Conservation (phyloP, 352 stramenopile species). For the Hyaloperonospora arabidopsidis region DNA sequence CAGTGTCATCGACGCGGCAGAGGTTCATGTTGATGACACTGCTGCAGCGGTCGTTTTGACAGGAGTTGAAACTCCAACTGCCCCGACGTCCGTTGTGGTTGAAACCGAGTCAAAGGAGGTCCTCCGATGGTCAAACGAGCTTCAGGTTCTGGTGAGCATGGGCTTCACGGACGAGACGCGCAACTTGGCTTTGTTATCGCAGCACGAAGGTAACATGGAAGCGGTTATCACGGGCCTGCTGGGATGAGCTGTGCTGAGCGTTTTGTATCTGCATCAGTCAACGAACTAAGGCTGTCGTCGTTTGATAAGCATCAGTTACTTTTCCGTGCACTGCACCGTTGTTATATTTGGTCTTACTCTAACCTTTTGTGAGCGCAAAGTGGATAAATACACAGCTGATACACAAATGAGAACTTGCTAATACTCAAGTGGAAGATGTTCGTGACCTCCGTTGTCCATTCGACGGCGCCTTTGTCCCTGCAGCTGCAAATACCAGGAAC, state of each 20-base stretch:
- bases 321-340: too few species aligned
- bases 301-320: too few species aligned
- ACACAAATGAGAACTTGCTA: too few species aligned
- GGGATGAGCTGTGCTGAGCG: conserved; percentile 11
- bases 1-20: conserved; percentile 15
- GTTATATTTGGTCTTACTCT: too few species aligned
- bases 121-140: conserved; percentile 36
- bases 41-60: conserved; percentile 24
- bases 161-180: conserved; percentile 52
- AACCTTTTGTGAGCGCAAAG: too few species aligned
- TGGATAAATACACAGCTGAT: too few species aligned
- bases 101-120: conserved; percentile 23
- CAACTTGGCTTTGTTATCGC: conserved; percentile 49
- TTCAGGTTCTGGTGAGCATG: conserved; percentile 56
- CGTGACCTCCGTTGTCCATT: too few species aligned
- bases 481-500: too few species aligned
- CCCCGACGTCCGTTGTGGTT: conserved; percentile 27
- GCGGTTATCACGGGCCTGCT: conserved; percentile 52
- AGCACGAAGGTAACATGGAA: conserved; percentile 57
- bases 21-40: conserved; percentile 31
- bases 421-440: too few species aligned
- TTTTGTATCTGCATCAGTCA: neutral
- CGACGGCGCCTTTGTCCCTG: too few species aligned
- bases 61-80: conserved; percentile 15
- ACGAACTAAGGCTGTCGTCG: too few species aligned